Conservation (phyloP, 805 yeast genomes). For the Pichia cabralensis region DNA sequence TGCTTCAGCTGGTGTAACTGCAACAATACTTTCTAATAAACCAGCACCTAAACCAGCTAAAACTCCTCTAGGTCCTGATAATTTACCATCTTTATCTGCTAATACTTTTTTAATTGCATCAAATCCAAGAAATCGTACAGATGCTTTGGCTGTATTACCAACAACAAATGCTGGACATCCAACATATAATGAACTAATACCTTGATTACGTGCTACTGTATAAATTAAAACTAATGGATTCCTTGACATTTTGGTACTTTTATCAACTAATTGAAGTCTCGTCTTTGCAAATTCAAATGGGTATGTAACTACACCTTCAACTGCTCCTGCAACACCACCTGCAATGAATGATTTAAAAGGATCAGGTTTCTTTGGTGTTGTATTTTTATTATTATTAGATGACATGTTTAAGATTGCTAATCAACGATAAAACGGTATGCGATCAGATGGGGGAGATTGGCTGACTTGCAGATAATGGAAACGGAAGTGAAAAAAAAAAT, state of each 20-base stretch:
- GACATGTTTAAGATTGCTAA: too few relatives aligned
- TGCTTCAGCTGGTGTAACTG: slow-evolving; percentile 96
- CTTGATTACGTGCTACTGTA: slow-evolving; percentile 68
- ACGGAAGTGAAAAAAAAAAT: too few relatives aligned
- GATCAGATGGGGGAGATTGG: too few relatives aligned
- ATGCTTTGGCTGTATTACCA: slow-evolving; percentile 93
- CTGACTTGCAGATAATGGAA: too few relatives aligned
- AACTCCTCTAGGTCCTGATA: slow-evolving; percentile 86
- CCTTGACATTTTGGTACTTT: slow-evolving; percentile 52
- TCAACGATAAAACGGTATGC: too few relatives aligned
- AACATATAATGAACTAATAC: slow-evolving; percentile 69
- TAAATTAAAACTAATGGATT: slow-evolving; percentile 79
- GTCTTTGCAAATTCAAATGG: slow-evolving; percentile 98
- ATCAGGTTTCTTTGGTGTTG: slow-evolving; percentile 43
- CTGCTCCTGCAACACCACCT: slow-evolving; percentile 95
- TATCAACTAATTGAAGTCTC: slow-evolving; percentile 71
- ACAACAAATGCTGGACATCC: slow-evolving; percentile 96
- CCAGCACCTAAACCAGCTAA: slow-evolving; percentile 98
- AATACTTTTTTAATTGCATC: slow-evolving; percentile 73
- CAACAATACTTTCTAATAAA: slow-evolving; percentile 77
- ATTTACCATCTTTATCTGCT: slow-evolving; percentile 75
- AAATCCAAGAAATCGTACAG: slow-evolving; percentile 89
- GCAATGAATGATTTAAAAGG: slow-evolving; percentile 81
- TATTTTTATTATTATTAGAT: too few relatives aligned
- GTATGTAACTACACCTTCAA: slow-evolving; percentile 85